These are phyloP conservation scores for Amanita exitialis DNA, from an alignment of 768 basidiomycete genomes.

Conservation along the genomic window DNA sequence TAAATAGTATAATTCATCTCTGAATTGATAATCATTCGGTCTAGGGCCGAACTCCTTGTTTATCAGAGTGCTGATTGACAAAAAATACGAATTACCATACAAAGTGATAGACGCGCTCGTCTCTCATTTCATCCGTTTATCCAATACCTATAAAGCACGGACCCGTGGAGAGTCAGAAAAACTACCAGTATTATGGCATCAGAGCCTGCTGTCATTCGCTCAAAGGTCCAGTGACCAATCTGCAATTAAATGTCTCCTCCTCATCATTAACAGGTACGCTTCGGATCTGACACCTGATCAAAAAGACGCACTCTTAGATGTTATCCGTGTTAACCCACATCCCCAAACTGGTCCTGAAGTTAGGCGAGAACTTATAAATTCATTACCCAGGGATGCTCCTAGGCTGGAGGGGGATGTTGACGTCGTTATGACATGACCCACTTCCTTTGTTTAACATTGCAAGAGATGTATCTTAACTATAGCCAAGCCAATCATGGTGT, in stretches of 20 bases:
- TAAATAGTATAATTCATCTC: conserved; percentile 14
- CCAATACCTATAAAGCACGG: conserved; percentile 78
- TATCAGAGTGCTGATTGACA: conserved; percentile 93
- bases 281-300: conserved; percentile 94
- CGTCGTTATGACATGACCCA: conserved; percentile 45
- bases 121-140: conserved; percentile 95
- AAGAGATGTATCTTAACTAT: background rate
- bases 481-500: no score
- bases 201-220: conserved; percentile 87
- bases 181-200: conserved; percentile 98
- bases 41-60: conserved; percentile 89
- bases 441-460: background rate
- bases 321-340: conserved; percentile 79
- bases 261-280: conserved; percentile 57
- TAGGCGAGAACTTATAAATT: conserved; percentile 80
- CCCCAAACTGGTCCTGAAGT: conserved; percentile 85
- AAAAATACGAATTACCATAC: conserved; percentile 96
- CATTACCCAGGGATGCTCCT: conserved; percentile 78
- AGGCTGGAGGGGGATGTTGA: conserved; percentile 56
- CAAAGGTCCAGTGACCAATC: conserved; percentile 54
- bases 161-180: conserved; percentile 62
- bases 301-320: conserved; percentile 94
- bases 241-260: conserved; percentile 1
- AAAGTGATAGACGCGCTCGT: conserved; percentile 96
- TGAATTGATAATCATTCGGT: background rate